A percentile compares a stretch with the other conserved stretches of the same genome.
Evolutionary conservation across 1,139 yeast species (phyloP).

Genomic region (Diutina rugosa): DNA sequence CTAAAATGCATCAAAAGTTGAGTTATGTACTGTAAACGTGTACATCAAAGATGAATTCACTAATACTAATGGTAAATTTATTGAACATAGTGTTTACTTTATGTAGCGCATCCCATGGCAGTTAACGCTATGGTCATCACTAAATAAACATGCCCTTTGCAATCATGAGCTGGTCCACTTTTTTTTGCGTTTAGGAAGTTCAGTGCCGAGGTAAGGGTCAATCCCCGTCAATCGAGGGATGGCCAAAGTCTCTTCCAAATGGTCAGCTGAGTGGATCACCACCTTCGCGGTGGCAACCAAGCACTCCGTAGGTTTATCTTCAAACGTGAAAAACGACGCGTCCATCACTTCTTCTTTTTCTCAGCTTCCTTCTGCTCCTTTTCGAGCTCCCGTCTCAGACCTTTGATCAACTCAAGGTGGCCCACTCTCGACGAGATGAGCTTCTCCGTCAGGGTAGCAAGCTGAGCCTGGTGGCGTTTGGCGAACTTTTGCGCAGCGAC

Average conservation of each 20-base stretch:
- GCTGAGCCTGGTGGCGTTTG: constrained; percentile 39
- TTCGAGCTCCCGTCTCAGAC: constrained; percentile 78
- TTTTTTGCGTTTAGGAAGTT: not conserved
- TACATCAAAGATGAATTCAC: too few species aligned
- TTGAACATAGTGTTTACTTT: not conserved
- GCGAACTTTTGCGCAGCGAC: constrained; percentile 34
- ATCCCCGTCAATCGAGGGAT: not conserved
- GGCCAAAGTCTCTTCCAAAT: not conserved
- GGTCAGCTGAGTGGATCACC: not conserved
- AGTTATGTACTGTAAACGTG: too few species aligned
- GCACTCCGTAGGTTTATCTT: not conserved
- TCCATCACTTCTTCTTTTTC: constrained; percentile 2
- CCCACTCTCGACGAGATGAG: constrained; percentile 84
- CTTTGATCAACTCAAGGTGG: constrained; percentile 84
- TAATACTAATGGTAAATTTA: too few species aligned
- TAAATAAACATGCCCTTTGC: too few species aligned
- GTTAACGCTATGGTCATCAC: not conserved
- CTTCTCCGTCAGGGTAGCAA: constrained; percentile 68
- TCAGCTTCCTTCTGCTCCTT: constrained; percentile 26
- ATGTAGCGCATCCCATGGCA: too few species aligned
- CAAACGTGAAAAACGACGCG: not conserved
- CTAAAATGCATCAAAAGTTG: too few species aligned
- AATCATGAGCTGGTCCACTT: not conserved
- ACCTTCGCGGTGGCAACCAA: not conserved
- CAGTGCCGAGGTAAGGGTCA: not conserved